phyloP scores from a whole-genome alignment of 495 filamentous ascomycete species.

The Xylaria scruposa region DNA sequence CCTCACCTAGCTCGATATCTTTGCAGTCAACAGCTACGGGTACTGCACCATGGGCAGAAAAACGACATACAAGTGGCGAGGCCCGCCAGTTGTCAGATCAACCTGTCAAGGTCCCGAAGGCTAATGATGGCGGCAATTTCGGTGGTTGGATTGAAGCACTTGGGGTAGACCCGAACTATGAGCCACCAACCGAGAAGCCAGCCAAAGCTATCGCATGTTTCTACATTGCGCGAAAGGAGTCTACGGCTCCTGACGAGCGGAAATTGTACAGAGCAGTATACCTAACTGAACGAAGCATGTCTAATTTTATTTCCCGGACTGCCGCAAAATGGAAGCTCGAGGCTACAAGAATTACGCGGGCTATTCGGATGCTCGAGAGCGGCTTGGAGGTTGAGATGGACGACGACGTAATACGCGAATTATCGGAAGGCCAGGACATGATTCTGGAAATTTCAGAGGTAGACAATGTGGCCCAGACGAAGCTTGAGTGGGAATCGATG shows the following conservation, averaged over 20 bases:
- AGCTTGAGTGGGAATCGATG: slow-evolving; percentile 61
- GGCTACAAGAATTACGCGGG: slow-evolving; percentile 67
- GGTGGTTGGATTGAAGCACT: slow-evolving; percentile 90
- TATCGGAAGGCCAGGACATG: slow-evolving; percentile 93
- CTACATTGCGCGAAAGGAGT: slow-evolving; percentile 72
- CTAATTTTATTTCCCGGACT: slow-evolving; percentile 72
- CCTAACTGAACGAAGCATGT: slow-evolving; percentile 73
- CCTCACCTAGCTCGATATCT: slow-evolving; percentile 70
- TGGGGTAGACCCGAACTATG: slow-evolving; percentile 85
- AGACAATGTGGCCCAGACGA: slow-evolving; percentile 43
- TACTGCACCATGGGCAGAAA: slow-evolving; percentile 44
- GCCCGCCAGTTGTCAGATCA: slow-evolving; percentile 55
- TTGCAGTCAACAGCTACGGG: slow-evolving; percentile 59
- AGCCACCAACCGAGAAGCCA: slow-evolving; percentile 74
- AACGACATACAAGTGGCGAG: slow-evolving; percentile 42
- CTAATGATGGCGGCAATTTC: slow-evolving; percentile 60
- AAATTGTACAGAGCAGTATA: slow-evolving; percentile 88
- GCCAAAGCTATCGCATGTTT: slow-evolving; percentile 85
- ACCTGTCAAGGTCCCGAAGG: slow-evolving; percentile 53
- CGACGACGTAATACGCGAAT: slow-evolving; percentile 85
- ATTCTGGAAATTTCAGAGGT: slow-evolving; percentile 56
- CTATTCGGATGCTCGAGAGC: slow-evolving; percentile 70
- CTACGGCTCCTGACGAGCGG: slow-evolving; percentile 57
- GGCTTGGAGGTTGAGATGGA: slow-evolving; percentile 87
- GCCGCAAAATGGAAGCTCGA: slow-evolving; percentile 82